phyloP scores from a whole-genome alignment of 148 eudicot genomes.

The Mesembryanthemum crystallinum region DNA sequence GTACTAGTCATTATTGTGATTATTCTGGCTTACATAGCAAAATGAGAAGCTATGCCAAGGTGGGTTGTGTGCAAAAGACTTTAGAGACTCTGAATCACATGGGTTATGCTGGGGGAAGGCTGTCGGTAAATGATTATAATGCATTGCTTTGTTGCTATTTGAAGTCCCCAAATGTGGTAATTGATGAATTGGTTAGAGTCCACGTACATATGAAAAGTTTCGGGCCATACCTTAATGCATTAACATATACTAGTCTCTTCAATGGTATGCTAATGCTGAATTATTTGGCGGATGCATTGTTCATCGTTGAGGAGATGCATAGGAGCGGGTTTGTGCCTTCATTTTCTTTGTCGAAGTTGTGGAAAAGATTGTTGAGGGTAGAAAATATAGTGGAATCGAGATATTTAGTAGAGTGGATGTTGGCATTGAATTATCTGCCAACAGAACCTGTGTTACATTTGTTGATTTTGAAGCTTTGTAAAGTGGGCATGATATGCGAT shows the following conservation, averaged over 20 bases:
- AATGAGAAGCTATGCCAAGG: slow-evolving; percentile 41
- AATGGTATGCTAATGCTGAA: slow-evolving; percentile 44
- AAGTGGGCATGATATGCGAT: slow-evolving; percentile 36
- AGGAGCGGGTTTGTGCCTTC: slow-evolving; percentile 47
- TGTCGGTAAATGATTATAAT: slow-evolving; percentile 49
- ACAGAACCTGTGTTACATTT: slow-evolving; percentile 22
- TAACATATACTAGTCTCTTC: slow-evolving; percentile 41
- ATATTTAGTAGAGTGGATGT: slow-evolving; percentile 42
- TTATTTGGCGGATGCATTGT: slow-evolving; percentile 28
- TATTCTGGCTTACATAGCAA: slow-evolving; percentile 30
- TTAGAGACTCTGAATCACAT: slow-evolving; percentile 37
- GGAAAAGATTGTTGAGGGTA: slow-evolving; percentile 34
- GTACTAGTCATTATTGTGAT: slow-evolving; percentile 21
- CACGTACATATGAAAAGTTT: slow-evolving; percentile 35
- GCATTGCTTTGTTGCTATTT: slow-evolving; percentile 43
- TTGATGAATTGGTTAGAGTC: slow-evolving; percentile 34
- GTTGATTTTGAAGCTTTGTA: slow-evolving; percentile 43
- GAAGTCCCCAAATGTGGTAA: slow-evolving; percentile 36
- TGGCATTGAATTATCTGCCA: slow-evolving; percentile 37
- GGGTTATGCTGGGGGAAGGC: slow-evolving; percentile 35
- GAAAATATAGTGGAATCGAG: slow-evolving; percentile 34
- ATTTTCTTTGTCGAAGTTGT: slow-evolving; percentile 38
- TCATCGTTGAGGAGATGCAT: slow-evolving; percentile 44
- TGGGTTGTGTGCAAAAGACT: slow-evolving; percentile 43
- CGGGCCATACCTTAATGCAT: slow-evolving; percentile 47